A percentile compares a stretch with the other conserved stretches of the same genome.
These are phyloP conservation scores for Aspergillus thermomutatus DNA, from an alignment of 2,329 filamentous ascomycete species.

Conservation along the genomic window DNA sequence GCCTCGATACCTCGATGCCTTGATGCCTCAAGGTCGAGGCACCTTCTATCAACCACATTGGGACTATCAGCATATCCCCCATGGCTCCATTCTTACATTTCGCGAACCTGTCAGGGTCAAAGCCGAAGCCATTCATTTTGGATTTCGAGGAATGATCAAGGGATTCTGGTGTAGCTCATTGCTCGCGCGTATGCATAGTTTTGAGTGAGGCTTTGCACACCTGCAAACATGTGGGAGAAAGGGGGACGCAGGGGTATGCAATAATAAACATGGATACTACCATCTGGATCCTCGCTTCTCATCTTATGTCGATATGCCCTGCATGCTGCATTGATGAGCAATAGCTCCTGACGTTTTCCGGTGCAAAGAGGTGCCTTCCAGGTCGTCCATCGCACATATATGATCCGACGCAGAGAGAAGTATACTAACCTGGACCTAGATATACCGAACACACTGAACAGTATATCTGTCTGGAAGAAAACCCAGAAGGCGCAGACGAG, in stretches of 20 bases:
- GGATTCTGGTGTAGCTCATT: background rate
- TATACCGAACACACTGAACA: background rate
- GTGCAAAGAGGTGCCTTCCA: background rate
- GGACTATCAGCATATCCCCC: too few species aligned
- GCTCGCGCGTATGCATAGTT: background rate
- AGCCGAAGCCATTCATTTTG: background rate
- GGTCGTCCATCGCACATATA: background rate
- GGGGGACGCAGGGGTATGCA: background rate
- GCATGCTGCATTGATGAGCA: background rate
- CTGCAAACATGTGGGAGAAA: background rate
- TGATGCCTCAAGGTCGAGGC: background rate
- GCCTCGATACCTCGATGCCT: background rate
- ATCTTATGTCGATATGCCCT: background rate
- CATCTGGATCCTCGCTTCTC: background rate
- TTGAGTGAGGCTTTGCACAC: background rate
- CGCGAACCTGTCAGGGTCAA: background rate
- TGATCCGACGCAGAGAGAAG: background rate
- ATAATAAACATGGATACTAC: background rate
- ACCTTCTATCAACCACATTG: too few species aligned
- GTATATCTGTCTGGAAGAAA: background rate
- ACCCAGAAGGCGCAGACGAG: background rate
- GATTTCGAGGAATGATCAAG: background rate
- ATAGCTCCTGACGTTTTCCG: background rate
- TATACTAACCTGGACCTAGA: background rate
- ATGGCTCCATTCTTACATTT: background rate